Evolutionary conservation across 352 stramenopile genomes (phyloP).

Genomic region (Phytophthora fragariaefolia): DNA sequence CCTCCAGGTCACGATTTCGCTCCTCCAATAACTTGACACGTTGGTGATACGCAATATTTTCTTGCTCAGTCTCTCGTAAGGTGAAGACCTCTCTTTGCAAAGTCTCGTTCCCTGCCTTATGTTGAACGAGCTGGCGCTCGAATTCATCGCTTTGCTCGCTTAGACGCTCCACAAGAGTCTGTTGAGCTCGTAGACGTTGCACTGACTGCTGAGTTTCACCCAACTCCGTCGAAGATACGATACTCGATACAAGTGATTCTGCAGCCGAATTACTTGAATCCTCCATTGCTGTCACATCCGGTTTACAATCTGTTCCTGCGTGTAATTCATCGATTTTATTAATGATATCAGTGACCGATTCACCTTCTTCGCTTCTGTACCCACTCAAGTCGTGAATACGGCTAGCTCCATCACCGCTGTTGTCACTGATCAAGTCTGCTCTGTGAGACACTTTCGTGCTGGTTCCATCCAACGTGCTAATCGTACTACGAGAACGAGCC

Average conservation of each 20-base stretch:
- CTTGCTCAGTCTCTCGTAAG: conserved; percentile 50
- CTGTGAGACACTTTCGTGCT: not conserved
- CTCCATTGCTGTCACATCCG: not conserved
- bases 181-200: conserved; percentile 54
- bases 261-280: not conserved
- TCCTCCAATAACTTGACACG: conserved; percentile 66
- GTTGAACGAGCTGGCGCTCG: conserved; percentile 38
- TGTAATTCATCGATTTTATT: not conserved
- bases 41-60: conserved; percentile 63
- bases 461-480: not conserved
- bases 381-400: not conserved
- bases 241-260: conserved; percentile 11
- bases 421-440: not conserved
- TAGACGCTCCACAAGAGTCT: conserved; percentile 61
- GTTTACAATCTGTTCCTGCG: not conserved
- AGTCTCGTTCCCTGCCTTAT: conserved; percentile 51
- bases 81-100: conserved; percentile 48
- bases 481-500: not conserved
- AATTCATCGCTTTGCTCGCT: conserved; percentile 49
- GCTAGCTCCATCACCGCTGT: not conserved
- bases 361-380: not conserved
- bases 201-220: conserved; percentile 66
- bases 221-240: conserved; percentile 28
- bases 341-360: conserved; percentile 8
- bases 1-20: conserved; percentile 50